Base-by-base conservation (phyloP, 2,329 filamentous ascomycete species). In the Cytospora piceicola region DNA sequence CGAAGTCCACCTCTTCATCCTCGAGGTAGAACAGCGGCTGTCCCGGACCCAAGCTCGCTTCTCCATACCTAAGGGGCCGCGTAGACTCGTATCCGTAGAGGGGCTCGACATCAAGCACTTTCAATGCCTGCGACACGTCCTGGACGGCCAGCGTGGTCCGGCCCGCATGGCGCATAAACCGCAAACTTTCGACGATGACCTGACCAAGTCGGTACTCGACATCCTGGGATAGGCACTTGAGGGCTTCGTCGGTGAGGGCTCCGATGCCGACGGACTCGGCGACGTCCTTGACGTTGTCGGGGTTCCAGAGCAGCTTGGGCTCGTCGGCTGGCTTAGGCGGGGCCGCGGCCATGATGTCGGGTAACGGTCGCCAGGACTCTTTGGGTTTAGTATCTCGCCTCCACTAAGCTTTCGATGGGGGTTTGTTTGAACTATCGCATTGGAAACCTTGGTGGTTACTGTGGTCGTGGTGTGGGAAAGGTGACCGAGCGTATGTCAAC, bases 1-100 rank as follows among this genome's bases (percentile, higher is more conserved):
- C 95, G 75, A 99, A 98, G 78, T 99, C 95, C 63, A 98, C 90
- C 81, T 99, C 95, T 75, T 99, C 95, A 76, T 99, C 95, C 75
- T 99, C 95, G 46, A 99, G 91, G 76, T 99, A 99, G 78, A 94
- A 99, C 27, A 99, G 81, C 61, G 94, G 93, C 78, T 99, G 95
- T 12, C 94, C 94, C 17, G 94, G 93, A 0, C 95, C 95, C 67
- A 99, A 82, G 65, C 92, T 96, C 3, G 95, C 95, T 78, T 99
- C 95, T 60, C 95, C 95, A 74, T 96, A 99, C 63, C 91, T 87
- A 72, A 99, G 80, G 30, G 94, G 92, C 60, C 94, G 85, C 52
- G 92, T 95, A 39, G 93, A 94, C 75, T 98, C 94, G 79, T 99
- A 99, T 24, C 95, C 95, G 75, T 97, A 97, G 1, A 98, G 85